Evolutionary conservation across 2,329 filamentous ascomycete species (phyloP), one percentile per base, ranked within the genome.

Genomic region (Zopfia rhizophila): DNA sequence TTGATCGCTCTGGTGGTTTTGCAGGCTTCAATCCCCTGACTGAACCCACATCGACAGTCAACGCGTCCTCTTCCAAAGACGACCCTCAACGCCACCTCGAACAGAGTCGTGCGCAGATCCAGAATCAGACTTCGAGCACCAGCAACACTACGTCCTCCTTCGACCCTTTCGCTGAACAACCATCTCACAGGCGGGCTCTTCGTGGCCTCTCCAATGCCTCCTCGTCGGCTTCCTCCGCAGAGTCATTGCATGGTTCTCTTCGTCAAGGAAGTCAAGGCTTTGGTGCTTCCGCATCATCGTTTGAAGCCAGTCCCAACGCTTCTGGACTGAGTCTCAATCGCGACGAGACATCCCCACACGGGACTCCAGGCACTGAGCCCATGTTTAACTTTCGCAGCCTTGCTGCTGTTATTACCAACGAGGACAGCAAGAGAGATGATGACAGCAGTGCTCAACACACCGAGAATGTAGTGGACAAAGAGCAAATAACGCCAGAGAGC

Each of bases 341-440:
- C 7, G 56, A 61, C 22, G 66, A 67, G 28, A 65, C 61, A 6
- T 58, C 65, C 8, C 50, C 64, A 30, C 60, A 60, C 10, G 73
- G 74, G 55, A 74, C 72, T 5, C 80, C 76, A 4, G 79, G 80
- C 32, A 75, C 80, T 0, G 92, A 97, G 65, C 84, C 91, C 3
- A 85, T 96, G 82, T 94, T 96, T 72, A 97, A 96, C 69, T 97
- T 97, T 66, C 82, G 86, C 44, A 96, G 91, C 58, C 75, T 97
- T 16, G 89, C 90, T 2, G 89, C 90, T 51, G 90, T 95, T 68
- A 89, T 97, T 21, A 89, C 87, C 0, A 84, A 82, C 27, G 81
- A 85, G 37, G 82, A 66, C 7, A 55, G 60, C 8, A 57, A 60
- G 14, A 57, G 85, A 29, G 78, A 80, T 45, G 65, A 65, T 7